phyloP scores from a whole-genome alignment of 208 protist genomes.

The Crithidia sp. region DNA sequence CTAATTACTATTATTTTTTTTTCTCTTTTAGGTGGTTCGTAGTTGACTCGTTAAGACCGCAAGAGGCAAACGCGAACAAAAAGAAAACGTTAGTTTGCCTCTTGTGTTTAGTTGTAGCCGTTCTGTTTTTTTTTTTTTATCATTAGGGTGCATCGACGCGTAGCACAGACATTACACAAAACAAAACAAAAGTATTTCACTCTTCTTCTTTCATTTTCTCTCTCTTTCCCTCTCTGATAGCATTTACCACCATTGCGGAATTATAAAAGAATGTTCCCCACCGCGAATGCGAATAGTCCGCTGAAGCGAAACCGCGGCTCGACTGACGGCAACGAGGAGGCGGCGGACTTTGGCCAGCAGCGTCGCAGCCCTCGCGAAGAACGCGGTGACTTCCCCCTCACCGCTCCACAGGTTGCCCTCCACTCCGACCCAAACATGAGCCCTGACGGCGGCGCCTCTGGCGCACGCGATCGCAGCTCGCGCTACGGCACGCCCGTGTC shows the following conservation, averaged over 20 bases:
- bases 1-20: no score
- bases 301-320: constrained; percentile 32
- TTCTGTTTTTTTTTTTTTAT: no score
- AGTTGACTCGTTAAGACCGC: no score
- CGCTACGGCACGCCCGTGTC: constrained; percentile 28
- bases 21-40: no score
- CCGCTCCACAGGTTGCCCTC: neutral
- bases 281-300: constrained; percentile 17
- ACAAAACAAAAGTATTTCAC: no score
- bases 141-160: no score
- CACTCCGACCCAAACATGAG: constrained; percentile 14
- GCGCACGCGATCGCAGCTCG: constrained; percentile 15
- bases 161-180: no score
- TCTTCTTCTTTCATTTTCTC: no score
- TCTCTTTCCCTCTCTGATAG: neutral
- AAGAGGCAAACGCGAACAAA: no score
- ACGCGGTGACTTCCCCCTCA: constrained; percentile 4
- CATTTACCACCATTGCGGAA: neutral
- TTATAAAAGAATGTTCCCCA: constrained; percentile 5
- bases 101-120: no score
- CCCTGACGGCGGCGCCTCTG: neutral
- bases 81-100: no score
- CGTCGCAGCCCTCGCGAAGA: constrained; percentile 14
- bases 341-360: neutral
- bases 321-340: constrained; percentile 12